Evolutionary conservation across 139 green algal genomes (phyloP).

Genomic region (Coccomyxa sp.): DNA sequence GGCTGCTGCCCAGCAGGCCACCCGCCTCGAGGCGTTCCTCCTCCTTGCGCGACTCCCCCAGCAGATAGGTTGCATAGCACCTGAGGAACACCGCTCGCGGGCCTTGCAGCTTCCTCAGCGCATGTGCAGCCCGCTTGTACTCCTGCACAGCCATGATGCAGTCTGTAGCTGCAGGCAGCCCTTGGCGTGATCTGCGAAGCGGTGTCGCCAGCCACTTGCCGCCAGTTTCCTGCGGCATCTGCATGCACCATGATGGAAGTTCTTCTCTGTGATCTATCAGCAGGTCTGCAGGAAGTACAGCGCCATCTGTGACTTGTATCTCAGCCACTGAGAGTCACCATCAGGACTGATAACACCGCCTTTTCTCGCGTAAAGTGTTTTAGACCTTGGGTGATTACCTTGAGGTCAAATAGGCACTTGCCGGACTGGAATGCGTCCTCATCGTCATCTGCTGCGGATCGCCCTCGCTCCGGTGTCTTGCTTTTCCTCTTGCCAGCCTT

Average conservation of each 20-base stretch:
- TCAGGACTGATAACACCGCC: background rate
- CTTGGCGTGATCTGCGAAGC: too few species aligned
- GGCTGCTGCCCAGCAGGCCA: slow-evolving; percentile 32
- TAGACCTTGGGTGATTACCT: slow-evolving; percentile 24
- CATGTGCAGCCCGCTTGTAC: slow-evolving; percentile 70
- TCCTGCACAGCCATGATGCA: slow-evolving; percentile 64
- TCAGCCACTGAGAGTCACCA: background rate
- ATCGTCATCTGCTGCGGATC: background rate
- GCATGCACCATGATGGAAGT: background rate
- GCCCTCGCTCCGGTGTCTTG: background rate
- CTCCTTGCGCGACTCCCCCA: slow-evolving; percentile 84
- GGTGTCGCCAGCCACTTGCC: too few species aligned
- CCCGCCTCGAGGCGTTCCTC: slow-evolving; percentile 66
- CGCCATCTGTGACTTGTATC: background rate
- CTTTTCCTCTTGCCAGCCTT: background rate
- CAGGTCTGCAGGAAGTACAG: background rate
- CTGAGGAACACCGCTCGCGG: slow-evolving; percentile 70
- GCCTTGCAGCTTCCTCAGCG: slow-evolving; percentile 30
- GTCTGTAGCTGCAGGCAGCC: background rate
- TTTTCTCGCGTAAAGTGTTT: background rate
- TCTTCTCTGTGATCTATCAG: background rate
- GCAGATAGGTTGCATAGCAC: slow-evolving; percentile 75
- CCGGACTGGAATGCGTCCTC: slow-evolving; percentile 51
- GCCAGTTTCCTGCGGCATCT: background rate
- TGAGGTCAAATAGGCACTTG: slow-evolving; percentile 59